Evolutionary conservation across 2,329 filamentous ascomycete genomes (phyloP), one percentile per base, ranked within the genome.

Genomic region (Penicillium sp.): DNA sequence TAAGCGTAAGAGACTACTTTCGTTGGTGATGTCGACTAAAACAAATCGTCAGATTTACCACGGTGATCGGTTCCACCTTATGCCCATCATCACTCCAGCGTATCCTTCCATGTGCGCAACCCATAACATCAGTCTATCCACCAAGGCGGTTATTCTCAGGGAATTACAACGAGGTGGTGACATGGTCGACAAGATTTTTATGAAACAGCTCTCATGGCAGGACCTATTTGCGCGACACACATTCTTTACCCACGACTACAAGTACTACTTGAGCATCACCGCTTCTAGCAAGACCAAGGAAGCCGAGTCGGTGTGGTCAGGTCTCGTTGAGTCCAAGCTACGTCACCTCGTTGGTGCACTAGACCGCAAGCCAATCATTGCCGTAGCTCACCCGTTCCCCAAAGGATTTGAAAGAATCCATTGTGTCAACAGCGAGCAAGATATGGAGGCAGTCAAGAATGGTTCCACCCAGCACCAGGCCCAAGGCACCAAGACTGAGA

Each of bases 21-120:
- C 13, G 13, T 39, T n/a, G 26, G 23, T 14, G 9, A 26, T 19
- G 18, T 34, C 7, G n/a, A 35, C 56, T 61, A 32, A 61, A 10
- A 10, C 47, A n/a, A 32, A n/a, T 35, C 64, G n/a, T 36, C 64
- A 90, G 81, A 78, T 91, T 29, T 95, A 96, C 71, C 85, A 85
- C 57, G 83, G 84, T 51, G 94, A 97, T 72, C 84, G 84, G 40
- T 89, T 85, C 62, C 93, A 97, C 73, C 79, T 97, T 48, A 99
- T 99, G 94, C 94, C 94, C 27, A 90, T 99, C 73, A 97, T 99
- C 67, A 99, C 94, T 1, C 94, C 94, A 1, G 92, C 94, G 1
- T 97, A 97, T 70, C 94, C 94, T 2, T 95, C 91, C 46, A 97
- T 97, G 92, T 97, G 94, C 72, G 88, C 94, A 1, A 97, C 94